Conservation (phyloP, 768 basidiomycete genomes). For the Leccinum pellstonianum region DNA sequence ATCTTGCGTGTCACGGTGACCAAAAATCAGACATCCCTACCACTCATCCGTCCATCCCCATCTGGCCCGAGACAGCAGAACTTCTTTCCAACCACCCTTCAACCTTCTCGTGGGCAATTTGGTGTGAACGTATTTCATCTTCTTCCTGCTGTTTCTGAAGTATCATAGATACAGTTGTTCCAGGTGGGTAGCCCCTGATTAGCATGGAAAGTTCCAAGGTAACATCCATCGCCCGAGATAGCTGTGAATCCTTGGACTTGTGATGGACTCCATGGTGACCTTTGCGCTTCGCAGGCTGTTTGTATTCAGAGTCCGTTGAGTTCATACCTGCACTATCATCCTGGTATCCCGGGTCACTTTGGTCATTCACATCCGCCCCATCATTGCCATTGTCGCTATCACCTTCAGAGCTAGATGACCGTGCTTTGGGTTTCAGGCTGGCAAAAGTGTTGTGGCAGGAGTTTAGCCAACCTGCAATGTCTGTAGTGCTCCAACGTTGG, state of each 20-base stretch:
- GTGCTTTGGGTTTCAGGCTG: not conserved
- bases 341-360: not conserved
- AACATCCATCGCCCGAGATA: constrained; percentile 47
- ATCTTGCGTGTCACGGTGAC: not conserved
- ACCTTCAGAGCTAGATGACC: not conserved
- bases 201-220: constrained; percentile 96
- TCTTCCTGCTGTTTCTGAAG: not conserved
- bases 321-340: not conserved
- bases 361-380: not conserved
- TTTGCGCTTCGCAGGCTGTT: not conserved
- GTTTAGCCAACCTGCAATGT: not conserved
- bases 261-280: not conserved
- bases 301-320: not conserved
- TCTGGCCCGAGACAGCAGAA: too few species aligned
- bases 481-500: not conserved
- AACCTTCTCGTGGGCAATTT: not conserved
- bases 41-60: too few species aligned
- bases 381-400: too few species aligned
- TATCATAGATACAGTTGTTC: not conserved
- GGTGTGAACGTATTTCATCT: not conserved
- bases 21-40: too few species aligned
- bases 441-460: not conserved
- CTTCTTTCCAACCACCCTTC: not conserved
- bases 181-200: constrained; percentile 94
- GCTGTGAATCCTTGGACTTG: not conserved